Percentiles rank a stretch among this genome's conserved stretches.
Evolutionary conservation across 2,329 filamentous ascomycete genomes (phyloP).

Genomic region (Fusarium albosuccineum): DNA sequence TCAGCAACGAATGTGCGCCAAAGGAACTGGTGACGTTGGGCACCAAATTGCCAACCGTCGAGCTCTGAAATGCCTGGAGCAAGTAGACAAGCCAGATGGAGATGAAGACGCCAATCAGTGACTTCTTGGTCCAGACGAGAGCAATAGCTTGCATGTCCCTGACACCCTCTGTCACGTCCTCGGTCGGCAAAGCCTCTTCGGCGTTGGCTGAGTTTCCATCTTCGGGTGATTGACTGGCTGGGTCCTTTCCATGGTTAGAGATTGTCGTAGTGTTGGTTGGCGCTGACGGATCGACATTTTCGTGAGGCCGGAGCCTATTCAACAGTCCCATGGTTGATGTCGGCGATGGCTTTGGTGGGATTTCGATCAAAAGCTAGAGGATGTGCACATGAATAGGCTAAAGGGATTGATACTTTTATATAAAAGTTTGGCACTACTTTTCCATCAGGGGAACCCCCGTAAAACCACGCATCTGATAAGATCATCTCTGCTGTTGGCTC

Average conservation of each 20-base stretch:
- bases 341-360: too few species aligned
- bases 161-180: conserved; percentile 49
- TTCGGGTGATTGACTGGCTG: conserved; percentile 12
- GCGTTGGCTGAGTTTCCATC: conserved; percentile 7
- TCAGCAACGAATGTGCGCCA: conserved; percentile 64
- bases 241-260: conserved; percentile 21
- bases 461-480: conserved; percentile 43
- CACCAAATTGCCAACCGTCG: conserved; percentile 56
- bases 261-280: conserved; percentile 10
- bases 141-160: conserved; percentile 53
- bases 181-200: conserved; percentile 1
- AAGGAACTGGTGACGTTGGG: conserved; percentile 65
- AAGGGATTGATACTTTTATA: neutral
- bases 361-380: too few species aligned
- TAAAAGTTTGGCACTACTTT: conserved; percentile 2
- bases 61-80: conserved; percentile 62
- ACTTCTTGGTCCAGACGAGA: conserved; percentile 51
- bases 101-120: conserved; percentile 52
- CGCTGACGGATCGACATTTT: conserved; percentile 5
- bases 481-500: conserved; percentile 30
- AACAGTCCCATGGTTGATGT: conserved; percentile 12
- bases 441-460: conserved; percentile 10
- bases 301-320: conserved; percentile 19
- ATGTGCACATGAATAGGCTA: too few species aligned
- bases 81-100: conserved; percentile 63